These are phyloP conservation scores for Trypanosoma avium DNA, from an alignment of 208 protist species.

Conservation along the genomic window DNA sequence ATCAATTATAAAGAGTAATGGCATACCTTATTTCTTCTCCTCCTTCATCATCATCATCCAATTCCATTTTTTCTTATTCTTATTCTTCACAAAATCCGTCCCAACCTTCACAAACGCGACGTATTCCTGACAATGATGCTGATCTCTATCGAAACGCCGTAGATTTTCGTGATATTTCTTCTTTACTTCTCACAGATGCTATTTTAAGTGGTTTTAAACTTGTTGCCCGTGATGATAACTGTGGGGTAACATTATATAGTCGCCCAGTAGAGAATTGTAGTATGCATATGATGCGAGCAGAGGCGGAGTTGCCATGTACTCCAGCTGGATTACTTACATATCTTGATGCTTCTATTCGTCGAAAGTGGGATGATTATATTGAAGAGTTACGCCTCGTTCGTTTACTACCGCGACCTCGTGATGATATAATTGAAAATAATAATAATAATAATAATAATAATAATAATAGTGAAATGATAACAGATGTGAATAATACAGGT, in stretches of 20 bases:
- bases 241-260: conserved; percentile 55
- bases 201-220: conserved; percentile 30
- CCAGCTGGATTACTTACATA: conserved; percentile 50
- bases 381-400: conserved; percentile 47
- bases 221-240: conserved; percentile 41
- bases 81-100: too few relatives aligned
- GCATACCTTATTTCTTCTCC: conserved; percentile 7
- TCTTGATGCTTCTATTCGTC: conserved; percentile 50
- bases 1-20: conserved; percentile 13
- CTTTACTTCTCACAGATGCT: conserved; percentile 35
- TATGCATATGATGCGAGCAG: conserved; percentile 77
- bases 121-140: conserved; percentile 28
- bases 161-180: conserved; percentile 49
- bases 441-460: neutral
- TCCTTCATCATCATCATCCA: neutral
- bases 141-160: conserved; percentile 46
- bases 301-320: conserved; percentile 57
- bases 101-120: too few relatives aligned
- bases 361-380: conserved; percentile 65
- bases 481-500: neutral
- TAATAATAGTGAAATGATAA: neutral
- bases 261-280: conserved; percentile 54
- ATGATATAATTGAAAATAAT: neutral
- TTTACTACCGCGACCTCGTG: conserved; percentile 31
- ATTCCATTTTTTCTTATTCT: neutral